phyloP scores from a whole-genome alignment of 345 rosid genomes.

The Salix purpurea region DNA sequence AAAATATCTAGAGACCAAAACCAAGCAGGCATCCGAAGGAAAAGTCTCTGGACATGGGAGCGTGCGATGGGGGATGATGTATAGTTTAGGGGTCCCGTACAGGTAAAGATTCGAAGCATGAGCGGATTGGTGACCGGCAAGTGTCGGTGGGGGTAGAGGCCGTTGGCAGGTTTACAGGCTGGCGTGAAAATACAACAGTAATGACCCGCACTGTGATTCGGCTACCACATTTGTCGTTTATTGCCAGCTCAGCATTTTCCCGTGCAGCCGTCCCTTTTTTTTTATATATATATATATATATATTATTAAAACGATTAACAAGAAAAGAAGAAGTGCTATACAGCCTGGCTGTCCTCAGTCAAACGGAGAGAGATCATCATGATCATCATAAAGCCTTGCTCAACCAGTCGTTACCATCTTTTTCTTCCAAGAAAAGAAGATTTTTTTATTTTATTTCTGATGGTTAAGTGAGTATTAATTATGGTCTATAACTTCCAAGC shows the following conservation, averaged over 20 bases:
- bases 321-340: constrained; percentile 27
- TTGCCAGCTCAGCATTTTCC: constrained; percentile 51
- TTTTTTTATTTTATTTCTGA: constrained; percentile 12
- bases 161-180: constrained; percentile 72
- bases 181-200: constrained; percentile 37
- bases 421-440: constrained; percentile 28
- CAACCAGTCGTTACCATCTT: constrained; percentile 54
- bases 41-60: constrained; percentile 29
- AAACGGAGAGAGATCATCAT: constrained; percentile 7
- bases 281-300: not conserved
- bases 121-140: constrained; percentile 31
- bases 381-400: constrained; percentile 29
- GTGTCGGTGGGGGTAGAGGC: constrained; percentile 32
- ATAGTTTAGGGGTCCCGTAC: constrained; percentile 41
- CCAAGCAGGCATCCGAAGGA: constrained; percentile 1
- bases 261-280: constrained; percentile 30
- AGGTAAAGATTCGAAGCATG: constrained; percentile 9
- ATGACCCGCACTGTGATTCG: constrained; percentile 63
- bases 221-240: constrained; percentile 71
- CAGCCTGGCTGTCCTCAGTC: constrained; percentile 75
- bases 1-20: too few species aligned
- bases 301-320: not conserved
- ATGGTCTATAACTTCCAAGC: constrained; percentile 29
- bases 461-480: constrained; percentile 1
- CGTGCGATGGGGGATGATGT: constrained; percentile 22